Evolutionary conservation across 768 basidiomycete species (phyloP), one percentile per base, ranked within the genome.

Genomic region (Psilocybe subaeruginosa): DNA sequence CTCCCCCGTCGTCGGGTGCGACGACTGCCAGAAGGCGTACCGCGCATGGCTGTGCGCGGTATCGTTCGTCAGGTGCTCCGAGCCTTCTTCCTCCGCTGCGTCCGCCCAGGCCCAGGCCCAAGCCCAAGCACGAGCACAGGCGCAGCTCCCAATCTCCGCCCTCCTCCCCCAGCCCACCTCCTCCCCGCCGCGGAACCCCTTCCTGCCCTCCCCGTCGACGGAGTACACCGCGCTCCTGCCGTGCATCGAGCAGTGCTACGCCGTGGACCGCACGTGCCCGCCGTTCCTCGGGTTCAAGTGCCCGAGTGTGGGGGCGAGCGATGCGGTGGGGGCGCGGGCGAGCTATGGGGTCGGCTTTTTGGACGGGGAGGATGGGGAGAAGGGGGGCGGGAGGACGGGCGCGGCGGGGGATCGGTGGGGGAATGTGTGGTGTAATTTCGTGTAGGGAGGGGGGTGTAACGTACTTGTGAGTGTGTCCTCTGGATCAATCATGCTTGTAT

Each of bases 301-400:
- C 64, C 93, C 92, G 2, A 67, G 80, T 11, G 68, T 75, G 52
- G 67, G 72, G 52, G 67, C 72, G 37, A 89, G 88, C 67, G 91
- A 89, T 60, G 91, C 91, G 0, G 80, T 73, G 3, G 71, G 71
- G 1, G 37, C 37, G 8, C 7, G 14, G 37, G 37, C 37, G 46
- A 92, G 88, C 70, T 93, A 94, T 67, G 92, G 89, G 2, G 84
- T 92, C 16, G 92, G 92, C 0, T 92, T 81, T 68, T 76, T 91
- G 11, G 92, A 94, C 68, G 76, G 78, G 30, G 78, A 74, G 6
- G 73, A 78, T 39, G 85, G 84, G 0, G 77, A 75, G 39, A 64
- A 80, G 50, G 80, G 80, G 0, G 70, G 73, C 3, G 91, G 91
- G 2, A 55, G 68, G 12, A 83, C 86, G 0, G 88, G 88, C 0